Percentiles rank a stretch among this genome's conserved stretches.
Conservation (phyloP, 2,329 filamentous ascomycete genomes). For the Sclerotinia nivalis region DNA sequence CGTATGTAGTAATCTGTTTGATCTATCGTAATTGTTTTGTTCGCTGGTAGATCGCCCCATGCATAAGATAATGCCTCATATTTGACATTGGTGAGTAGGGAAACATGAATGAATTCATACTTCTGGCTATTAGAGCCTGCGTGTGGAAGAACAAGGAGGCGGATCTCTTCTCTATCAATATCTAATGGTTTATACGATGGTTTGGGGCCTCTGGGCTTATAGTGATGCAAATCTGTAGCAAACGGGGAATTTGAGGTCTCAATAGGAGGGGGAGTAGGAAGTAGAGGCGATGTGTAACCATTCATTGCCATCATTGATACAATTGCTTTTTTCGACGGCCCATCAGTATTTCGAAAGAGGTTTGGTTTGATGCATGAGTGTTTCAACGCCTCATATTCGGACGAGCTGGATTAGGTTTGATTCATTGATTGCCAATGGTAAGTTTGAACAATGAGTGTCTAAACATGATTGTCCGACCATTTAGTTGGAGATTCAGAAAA, state of each 20-base stretch:
- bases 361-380: background rate
- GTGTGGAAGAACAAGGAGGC: slow-evolving; percentile 13
- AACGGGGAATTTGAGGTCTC: slow-evolving; percentile 5
- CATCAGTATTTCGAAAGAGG: background rate
- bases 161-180: slow-evolving; percentile 15
- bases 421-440: background rate
- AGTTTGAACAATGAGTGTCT: no score
- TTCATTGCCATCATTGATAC: background rate
- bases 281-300: background rate
- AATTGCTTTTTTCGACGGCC: background rate
- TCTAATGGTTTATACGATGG: slow-evolving; percentile 6
- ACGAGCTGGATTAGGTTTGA: background rate
- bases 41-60: slow-evolving; percentile 21
- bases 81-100: slow-evolving; percentile 18
- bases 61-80: slow-evolving; percentile 27
- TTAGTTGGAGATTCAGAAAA: no score
- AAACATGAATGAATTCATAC: slow-evolving; percentile 23
- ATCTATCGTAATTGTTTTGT: slow-evolving; percentile 13
- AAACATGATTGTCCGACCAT: background rate
- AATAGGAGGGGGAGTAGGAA: slow-evolving; percentile 1
- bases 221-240: background rate
- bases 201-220: background rate
- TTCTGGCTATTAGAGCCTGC: background rate
- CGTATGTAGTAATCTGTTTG: slow-evolving; percentile 9
- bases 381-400: background rate